phyloP scores from a whole-genome alignment of 345 rosid genomes.

The Euphorbia peplus region DNA sequence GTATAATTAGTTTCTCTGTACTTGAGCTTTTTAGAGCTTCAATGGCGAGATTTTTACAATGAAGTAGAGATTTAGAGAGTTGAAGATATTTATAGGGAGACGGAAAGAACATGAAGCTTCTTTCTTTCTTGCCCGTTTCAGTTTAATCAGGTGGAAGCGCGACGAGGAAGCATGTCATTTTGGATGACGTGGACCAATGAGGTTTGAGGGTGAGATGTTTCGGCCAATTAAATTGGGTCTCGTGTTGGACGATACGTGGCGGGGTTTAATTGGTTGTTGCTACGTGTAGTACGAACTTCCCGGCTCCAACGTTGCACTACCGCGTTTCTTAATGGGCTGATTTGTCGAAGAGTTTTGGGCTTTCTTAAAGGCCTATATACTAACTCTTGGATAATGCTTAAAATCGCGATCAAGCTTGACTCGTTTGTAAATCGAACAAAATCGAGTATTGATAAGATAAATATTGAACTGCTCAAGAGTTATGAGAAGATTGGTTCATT shows the following conservation, averaged over 20 bases:
- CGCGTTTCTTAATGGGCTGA: background rate
- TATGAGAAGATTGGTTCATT: no score
- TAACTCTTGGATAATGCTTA: no score
- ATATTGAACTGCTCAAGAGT: no score
- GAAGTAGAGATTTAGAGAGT: background rate
- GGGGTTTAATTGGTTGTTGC: slow-evolving; percentile 17
- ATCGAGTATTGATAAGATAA: no score
- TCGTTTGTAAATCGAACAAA: no score
- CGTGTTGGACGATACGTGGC: slow-evolving; percentile 45
- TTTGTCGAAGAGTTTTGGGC: no score
- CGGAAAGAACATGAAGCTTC: background rate
- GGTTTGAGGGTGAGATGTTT: background rate
- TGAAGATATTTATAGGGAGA: background rate
- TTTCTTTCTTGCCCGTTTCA: background rate
- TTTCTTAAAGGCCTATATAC: no score
- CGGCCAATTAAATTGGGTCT: slow-evolving; percentile 42
- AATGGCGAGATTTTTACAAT: background rate
- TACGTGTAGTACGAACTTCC: slow-evolving; percentile 17
- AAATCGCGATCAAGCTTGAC: no score
- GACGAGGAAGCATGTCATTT: slow-evolving; percentile 40
- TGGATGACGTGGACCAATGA: slow-evolving; percentile 63
- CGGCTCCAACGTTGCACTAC: no score
- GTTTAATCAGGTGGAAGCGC: background rate
- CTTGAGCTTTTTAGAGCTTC: background rate
- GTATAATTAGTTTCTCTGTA: background rate